These are phyloP conservation scores for Puccinia hordei DNA, from an alignment of 1,284 basidiomycete species.

Conservation along the genomic window DNA sequence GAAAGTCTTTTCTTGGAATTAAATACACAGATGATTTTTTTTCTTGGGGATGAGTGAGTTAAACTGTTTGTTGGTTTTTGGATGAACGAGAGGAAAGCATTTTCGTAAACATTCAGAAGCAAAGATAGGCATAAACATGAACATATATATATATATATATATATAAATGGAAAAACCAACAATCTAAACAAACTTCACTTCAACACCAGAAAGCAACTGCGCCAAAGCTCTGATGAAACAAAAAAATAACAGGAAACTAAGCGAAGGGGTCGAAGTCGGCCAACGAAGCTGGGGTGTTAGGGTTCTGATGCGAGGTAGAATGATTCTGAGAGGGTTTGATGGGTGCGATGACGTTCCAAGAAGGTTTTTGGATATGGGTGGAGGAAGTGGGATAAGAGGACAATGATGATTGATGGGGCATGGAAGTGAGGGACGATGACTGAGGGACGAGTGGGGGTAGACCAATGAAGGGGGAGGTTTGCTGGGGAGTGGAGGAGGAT, in stretches of 20 bases:
- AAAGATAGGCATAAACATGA: neutral
- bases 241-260: neutral
- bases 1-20: neutral
- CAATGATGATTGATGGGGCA: neutral
- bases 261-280: slow-evolving; percentile 49
- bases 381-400: neutral
- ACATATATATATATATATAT: neutral
- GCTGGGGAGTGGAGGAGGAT: neutral
- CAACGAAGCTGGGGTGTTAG: neutral
- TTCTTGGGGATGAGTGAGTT: no score
- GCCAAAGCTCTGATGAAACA: no score
- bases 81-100: no score
- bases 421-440: slow-evolving; percentile 4
- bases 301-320: neutral
- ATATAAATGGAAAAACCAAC: neutral
- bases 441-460: slow-evolving; percentile 36
- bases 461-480: slow-evolving; percentile 19
- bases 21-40: no score
- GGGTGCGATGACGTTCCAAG: slow-evolving; percentile 44
- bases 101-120: no score
- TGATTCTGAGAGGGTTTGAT: slow-evolving; percentile 11
- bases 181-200: neutral
- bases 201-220: no score
- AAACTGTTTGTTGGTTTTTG: no score
- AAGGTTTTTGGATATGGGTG: neutral